Evolutionary conservation across 2,329 filamentous ascomycete genomes (phyloP).

Genomic region (Clonostachys chloroleuca): DNA sequence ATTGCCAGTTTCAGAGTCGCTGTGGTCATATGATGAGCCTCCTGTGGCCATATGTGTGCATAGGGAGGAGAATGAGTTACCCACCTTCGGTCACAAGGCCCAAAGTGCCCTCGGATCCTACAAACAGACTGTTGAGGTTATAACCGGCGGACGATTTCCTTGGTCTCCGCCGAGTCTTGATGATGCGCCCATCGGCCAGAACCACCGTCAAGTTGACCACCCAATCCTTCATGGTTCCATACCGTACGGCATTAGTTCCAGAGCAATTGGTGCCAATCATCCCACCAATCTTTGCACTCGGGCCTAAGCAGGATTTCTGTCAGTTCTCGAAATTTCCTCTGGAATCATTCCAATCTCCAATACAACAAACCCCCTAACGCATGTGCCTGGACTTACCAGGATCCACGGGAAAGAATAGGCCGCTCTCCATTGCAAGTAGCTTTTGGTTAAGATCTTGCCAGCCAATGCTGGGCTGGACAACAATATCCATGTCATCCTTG

Average conservation of each 20-base stretch:
- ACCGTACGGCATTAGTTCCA: conserved; percentile 75
- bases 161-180: conserved; percentile 75
- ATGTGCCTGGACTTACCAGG: conserved; percentile 53
- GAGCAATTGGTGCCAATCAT: conserved; percentile 80
- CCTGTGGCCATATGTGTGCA: too few relatives aligned
- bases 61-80: too few relatives aligned
- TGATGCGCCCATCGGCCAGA: conserved; percentile 70
- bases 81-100: conserved; percentile 72
- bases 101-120: conserved; percentile 77
- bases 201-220: conserved; percentile 80
- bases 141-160: conserved; percentile 80
- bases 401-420: conserved; percentile 88
- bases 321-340: neutral
- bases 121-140: conserved; percentile 75
- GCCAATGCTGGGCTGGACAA: conserved; percentile 86
- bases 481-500: conserved; percentile 85
- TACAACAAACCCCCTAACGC: neutral
- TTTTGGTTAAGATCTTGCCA: conserved; percentile 85
- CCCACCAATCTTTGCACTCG: conserved; percentile 71
- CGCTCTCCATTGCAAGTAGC: conserved; percentile 62
- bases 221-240: conserved; percentile 87
- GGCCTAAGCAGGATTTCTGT: conserved; percentile 27
- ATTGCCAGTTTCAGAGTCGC: conserved; percentile 77
- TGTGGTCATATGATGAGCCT: conserved; percentile 6
- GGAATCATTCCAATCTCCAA: too few relatives aligned